These are phyloP conservation scores for Cercospora brassicicola DNA, from an alignment of 2,329 filamentous ascomycete species.

Conservation along the genomic window DNA sequence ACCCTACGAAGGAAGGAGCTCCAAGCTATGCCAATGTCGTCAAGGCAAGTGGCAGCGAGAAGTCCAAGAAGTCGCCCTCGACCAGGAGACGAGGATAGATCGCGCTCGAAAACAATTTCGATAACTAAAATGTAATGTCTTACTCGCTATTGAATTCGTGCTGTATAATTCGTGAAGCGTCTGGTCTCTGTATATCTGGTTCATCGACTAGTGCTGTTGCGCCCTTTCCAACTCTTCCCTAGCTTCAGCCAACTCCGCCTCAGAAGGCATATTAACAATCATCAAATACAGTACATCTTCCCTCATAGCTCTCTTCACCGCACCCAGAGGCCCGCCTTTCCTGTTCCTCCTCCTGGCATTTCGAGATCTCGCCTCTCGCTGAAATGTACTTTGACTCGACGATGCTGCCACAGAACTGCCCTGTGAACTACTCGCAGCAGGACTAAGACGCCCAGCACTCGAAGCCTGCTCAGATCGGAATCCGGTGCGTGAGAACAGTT, in stretches of 20 bases:
- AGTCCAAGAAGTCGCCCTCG: constrained; percentile 31
- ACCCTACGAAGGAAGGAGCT: constrained; percentile 42
- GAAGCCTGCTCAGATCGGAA: background rate
- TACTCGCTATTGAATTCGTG: background rate
- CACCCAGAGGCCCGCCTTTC: constrained; percentile 48
- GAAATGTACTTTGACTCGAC: background rate
- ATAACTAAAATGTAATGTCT: background rate
- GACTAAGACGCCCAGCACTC: background rate
- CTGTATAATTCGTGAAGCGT: background rate
- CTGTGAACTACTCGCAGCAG: background rate
- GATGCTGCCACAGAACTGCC: background rate
- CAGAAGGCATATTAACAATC: constrained; percentile 51
- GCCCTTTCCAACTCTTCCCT: constrained; percentile 24
- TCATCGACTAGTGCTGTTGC: background rate
- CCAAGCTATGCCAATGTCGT: constrained; percentile 29
- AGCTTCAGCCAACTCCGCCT: constrained; percentile 44
- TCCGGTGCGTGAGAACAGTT: constrained; percentile 7
- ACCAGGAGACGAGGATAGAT: constrained; percentile 37
- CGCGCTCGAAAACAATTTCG: background rate
- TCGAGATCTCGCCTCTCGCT: background rate
- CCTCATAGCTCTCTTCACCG: constrained; percentile 21
- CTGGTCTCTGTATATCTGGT: too few species aligned
- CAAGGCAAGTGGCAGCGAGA: constrained; percentile 42
- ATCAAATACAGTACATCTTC: constrained; percentile 51
- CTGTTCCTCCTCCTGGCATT: constrained; percentile 3